phyloP scores from a whole-genome alignment of 345 rosid genomes.

The Lepidium africanum region DNA sequence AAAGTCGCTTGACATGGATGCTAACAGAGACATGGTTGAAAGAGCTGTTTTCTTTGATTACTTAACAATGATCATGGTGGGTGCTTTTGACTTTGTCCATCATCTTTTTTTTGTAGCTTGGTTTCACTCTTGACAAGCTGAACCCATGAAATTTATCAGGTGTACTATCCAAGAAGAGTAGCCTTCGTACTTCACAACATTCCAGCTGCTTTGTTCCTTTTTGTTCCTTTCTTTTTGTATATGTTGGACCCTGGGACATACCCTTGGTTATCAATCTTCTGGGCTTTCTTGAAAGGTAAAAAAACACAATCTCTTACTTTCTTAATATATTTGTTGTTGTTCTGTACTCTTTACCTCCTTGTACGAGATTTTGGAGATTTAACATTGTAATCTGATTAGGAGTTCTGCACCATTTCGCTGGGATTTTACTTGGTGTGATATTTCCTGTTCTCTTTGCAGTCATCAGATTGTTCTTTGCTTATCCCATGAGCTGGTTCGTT shows the following conservation, averaged over 20 bases:
- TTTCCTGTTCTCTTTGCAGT: constrained; percentile 64
- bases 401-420: constrained; percentile 57
- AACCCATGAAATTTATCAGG: constrained; percentile 40
- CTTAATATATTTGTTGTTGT: neutral
- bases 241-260: constrained; percentile 37
- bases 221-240: constrained; percentile 55
- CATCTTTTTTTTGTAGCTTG: neutral
- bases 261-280: constrained; percentile 43
- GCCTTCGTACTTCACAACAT: constrained; percentile 65
- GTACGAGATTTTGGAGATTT: neutral
- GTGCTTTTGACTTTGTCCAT: constrained; percentile 7
- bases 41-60: constrained; percentile 92
- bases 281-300: constrained; percentile 71
- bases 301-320: neutral
- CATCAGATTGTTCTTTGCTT: constrained; percentile 57
- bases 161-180: constrained; percentile 67
- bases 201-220: constrained; percentile 54
- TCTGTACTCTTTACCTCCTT: neutral
- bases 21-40: constrained; percentile 39
- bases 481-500: constrained; percentile 86
- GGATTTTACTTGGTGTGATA: constrained; percentile 57
- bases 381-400: constrained; percentile 44
- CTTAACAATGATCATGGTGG: constrained; percentile 69
- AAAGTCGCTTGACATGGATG: constrained; percentile 33
- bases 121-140: constrained; percentile 1